These are phyloP conservation scores for Citrus maxima DNA, from an alignment of 345 rosid genomes.

Conservation along the genomic window DNA sequence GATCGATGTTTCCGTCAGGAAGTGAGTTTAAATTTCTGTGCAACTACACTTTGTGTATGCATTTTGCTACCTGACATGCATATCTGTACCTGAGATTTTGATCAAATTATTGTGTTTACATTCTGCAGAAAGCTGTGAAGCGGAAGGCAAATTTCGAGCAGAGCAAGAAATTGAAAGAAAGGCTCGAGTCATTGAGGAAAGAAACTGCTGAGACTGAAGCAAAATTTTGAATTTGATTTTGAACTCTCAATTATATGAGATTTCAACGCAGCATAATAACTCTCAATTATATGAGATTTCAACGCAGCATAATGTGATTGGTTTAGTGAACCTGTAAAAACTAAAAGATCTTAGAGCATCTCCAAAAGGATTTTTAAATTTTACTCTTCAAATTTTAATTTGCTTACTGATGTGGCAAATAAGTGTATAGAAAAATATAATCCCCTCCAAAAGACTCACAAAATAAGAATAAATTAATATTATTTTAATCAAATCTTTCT, in stretches of 20 bases:
- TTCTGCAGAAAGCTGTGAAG: conserved; percentile 76
- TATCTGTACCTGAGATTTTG: neutral
- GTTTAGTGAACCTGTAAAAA: neutral
- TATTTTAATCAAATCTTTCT: too few relatives aligned
- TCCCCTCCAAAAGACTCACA: too few relatives aligned
- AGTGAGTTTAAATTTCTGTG: conserved; percentile 32
- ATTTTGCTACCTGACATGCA: neutral
- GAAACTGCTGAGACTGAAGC: conserved; percentile 37
- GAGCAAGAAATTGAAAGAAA: conserved; percentile 58
- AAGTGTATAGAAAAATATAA: too few relatives aligned
- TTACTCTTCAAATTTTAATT: too few relatives aligned
- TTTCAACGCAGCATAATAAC: neutral
- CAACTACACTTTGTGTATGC: neutral
- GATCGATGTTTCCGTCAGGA: conserved; percentile 85
- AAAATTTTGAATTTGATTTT: neutral
- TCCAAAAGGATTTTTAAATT: too few relatives aligned
- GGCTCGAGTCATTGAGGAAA: conserved; percentile 48
- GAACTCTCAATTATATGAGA: neutral
- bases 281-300: too few relatives aligned
- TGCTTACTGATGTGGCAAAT: too few relatives aligned
- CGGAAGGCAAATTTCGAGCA: conserved; percentile 78
- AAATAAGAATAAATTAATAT: too few relatives aligned
- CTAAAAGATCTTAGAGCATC: too few relatives aligned
- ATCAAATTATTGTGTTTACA: neutral
- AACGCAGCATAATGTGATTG: neutral